These are phyloP conservation scores for Oidium heveae DNA, from an alignment of 2,329 filamentous ascomycete genomes.

Conservation along the genomic window DNA sequence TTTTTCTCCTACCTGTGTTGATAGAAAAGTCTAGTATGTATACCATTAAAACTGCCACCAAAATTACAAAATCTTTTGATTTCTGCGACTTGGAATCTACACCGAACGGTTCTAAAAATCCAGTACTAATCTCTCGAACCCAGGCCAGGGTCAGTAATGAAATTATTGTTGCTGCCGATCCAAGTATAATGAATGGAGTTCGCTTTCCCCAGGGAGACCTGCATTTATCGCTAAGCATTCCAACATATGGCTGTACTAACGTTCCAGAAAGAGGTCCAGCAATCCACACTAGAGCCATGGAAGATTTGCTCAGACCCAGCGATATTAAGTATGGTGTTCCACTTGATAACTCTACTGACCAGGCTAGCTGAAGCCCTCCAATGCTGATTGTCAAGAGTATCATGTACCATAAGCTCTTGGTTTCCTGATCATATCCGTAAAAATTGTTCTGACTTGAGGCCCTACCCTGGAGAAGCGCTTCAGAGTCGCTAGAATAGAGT, in stretches of 20 bases:
- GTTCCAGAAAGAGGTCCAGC: slow-evolving; percentile 57
- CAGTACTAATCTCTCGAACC: slow-evolving; percentile 46
- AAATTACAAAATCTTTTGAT: slow-evolving; percentile 41
- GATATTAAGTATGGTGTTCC: slow-evolving; percentile 67
- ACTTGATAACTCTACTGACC: slow-evolving; percentile 86
- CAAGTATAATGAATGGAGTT: slow-evolving; percentile 58
- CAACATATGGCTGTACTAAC: slow-evolving; percentile 60
- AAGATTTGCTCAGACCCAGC: slow-evolving; percentile 56
- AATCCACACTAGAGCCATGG: slow-evolving; percentile 69
- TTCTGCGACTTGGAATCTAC: slow-evolving; percentile 36
- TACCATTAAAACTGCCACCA: slow-evolving; percentile 62
- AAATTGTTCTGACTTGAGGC: too few relatives aligned
- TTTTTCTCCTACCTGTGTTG: slow-evolving; percentile 41
- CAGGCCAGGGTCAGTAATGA: slow-evolving; percentile 48
- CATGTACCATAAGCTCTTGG: slow-evolving; percentile 68
- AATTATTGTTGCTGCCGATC: slow-evolving; percentile 38
- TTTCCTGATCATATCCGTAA: slow-evolving; percentile 15
- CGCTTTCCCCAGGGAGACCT: slow-evolving; percentile 50
- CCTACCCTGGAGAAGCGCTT: too few relatives aligned
- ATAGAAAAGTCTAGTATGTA: slow-evolving; percentile 86
- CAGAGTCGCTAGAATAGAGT: too few relatives aligned
- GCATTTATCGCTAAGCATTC: slow-evolving; percentile 59
- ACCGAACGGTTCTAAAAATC: slow-evolving; percentile 44
- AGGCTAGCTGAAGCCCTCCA: slow-evolving; percentile 76
- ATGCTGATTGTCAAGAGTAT: slow-evolving; percentile 68